Evolutionary conservation across 805 yeast species (phyloP), one percentile per base, ranked within the genome.

Genomic region (Vanderwaltozyma yarrowii): DNA sequence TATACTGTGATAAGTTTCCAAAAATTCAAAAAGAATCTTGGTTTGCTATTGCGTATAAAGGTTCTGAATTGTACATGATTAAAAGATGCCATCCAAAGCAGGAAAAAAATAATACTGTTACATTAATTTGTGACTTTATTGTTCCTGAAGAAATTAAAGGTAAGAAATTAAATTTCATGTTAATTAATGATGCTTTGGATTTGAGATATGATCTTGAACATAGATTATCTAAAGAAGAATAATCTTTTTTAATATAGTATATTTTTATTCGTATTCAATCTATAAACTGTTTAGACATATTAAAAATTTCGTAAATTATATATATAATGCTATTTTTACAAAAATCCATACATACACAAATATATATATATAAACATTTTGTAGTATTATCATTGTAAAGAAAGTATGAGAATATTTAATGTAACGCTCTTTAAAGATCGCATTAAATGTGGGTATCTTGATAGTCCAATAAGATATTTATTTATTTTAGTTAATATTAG

Each of bases 21-120:
- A 89, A 92, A 59, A 67, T 78, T 2, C 98, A 92, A 60, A 79
- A 86, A 51, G 97, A 92, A 56, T 76, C 94, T 0, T 92, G 98
- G 97, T 85, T 89, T 57, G 71, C 78, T 9, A 72, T 89, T 34
- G 75, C 77, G 44, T 60, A 61, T 20, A 60, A 63, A 6, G 64
- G 59, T 2, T 70, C 70, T 32, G 83, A 78, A 50, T 54, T 89
- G 20, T 59, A 71, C 28, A 67, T 80, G 30, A 63, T 89, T 32
- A 85, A 84, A 52, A 74, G 97, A 51, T 80, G 86, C 4, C 78
- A 82, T 19, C 92, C 92, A 2, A 66, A 56, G 35, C 49, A 56
- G 12, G 45, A 45, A 16, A 40, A 44, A 9, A 51, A 49, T 25
- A 56, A 50, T 17, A 54, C 52, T 18, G 63, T 63, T 12, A 42